Percentiles rank a stretch among this genome's conserved stretches.
phyloP scores from a whole-genome alignment of 2,329 filamentous ascomycete species.

The Talaromyces sp. region DNA sequence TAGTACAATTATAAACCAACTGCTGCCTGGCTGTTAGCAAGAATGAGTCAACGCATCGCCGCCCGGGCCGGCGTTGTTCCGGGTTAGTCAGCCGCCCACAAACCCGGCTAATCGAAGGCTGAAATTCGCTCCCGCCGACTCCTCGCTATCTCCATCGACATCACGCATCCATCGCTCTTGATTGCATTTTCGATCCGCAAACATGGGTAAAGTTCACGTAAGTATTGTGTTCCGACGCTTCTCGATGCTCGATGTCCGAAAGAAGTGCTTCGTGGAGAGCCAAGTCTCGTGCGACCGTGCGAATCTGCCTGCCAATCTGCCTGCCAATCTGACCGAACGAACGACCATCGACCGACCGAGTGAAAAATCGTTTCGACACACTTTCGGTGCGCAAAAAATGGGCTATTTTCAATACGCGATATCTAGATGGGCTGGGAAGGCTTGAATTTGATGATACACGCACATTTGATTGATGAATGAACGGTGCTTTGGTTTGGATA shows the following conservation, averaged over 20 bases:
- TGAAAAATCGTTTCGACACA: background rate
- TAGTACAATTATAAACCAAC: background rate
- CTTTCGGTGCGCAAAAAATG: background rate
- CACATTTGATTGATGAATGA: background rate
- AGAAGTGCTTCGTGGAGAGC: background rate
- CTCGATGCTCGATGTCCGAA: background rate
- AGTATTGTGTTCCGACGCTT: background rate
- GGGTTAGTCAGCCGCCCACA: constrained; percentile 8
- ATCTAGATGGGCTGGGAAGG: background rate
- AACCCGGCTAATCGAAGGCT: constrained; percentile 1
- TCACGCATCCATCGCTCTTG: background rate
- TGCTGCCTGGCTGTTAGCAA: background rate
- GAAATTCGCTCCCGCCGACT: constrained; percentile 5
- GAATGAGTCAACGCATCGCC: background rate
- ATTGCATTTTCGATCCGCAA: constrained; percentile 4
- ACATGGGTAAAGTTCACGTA: constrained; percentile 14
- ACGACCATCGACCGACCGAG: background rate
- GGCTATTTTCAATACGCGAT: background rate
- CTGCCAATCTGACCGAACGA: background rate
- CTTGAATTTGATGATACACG: background rate
- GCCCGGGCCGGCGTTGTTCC: constrained; percentile 3
- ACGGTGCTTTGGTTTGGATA: background rate
- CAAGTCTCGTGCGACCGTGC: background rate
- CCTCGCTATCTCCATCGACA: background rate
- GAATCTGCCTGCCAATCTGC: background rate